These are phyloP conservation scores for Aspergillus terreus DNA, from an alignment of 2,329 filamentous ascomycete genomes.

Conservation along the genomic window DNA sequence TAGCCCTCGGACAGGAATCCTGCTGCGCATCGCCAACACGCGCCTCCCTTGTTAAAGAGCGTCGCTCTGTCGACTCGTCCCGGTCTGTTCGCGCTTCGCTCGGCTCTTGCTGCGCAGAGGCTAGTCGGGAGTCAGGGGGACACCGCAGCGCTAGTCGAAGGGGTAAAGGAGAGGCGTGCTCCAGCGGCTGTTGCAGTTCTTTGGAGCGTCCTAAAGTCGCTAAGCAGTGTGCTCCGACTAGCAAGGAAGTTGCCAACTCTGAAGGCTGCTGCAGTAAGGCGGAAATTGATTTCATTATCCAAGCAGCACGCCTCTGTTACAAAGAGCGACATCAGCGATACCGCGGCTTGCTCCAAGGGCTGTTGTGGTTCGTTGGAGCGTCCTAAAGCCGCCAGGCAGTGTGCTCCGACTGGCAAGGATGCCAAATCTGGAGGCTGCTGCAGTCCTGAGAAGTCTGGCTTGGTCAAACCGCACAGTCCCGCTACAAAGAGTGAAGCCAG, in stretches of 20 bases:
- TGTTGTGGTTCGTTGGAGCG: not conserved
- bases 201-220: not conserved
- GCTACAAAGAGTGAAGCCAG: not conserved
- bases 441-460: not conserved
- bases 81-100: constrained; percentile 7
- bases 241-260: not conserved
- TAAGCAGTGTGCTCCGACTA: not conserved
- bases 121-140: not conserved
- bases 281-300: too few relatives aligned
- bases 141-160: not conserved
- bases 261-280: not conserved
- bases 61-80: constrained; percentile 6
- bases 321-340: too few relatives aligned
- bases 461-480: not conserved
- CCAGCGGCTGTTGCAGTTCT: not conserved
- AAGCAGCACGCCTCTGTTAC: too few relatives aligned
- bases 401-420: not conserved
- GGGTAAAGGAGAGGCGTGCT: not conserved
- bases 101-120: constrained; percentile 9
- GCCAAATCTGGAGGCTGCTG: not conserved
- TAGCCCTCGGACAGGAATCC: constrained; percentile 51
- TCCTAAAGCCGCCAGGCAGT: not conserved
- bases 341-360: not conserved
- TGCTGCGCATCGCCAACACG: constrained; percentile 41
- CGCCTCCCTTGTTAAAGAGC: constrained; percentile 1